Evolutionary conservation across 1,139 yeast species (phyloP).

Genomic region (Saccharomyces hybrid): DNA sequence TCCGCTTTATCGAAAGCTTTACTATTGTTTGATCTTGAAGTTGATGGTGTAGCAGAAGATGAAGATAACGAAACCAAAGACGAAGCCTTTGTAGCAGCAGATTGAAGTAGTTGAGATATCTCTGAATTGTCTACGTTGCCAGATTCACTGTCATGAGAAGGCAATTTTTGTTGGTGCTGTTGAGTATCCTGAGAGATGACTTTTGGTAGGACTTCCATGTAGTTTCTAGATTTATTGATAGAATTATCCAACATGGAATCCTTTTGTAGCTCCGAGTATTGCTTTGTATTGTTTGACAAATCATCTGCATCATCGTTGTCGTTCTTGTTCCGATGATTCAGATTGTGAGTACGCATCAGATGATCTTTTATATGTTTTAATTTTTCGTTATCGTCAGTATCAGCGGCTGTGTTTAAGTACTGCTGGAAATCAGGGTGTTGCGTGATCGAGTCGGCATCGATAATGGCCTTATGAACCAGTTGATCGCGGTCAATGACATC

Average conservation of each 20-base stretch:
- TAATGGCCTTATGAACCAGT: constrained; percentile 57
- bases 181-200: constrained; percentile 18
- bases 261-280: not conserved
- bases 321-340: not conserved
- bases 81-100: constrained; percentile 30
- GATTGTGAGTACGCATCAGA: not conserved
- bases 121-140: not conserved
- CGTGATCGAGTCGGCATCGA: constrained; percentile 58
- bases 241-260: not conserved
- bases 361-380: not conserved
- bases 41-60: constrained; percentile 7
- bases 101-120: constrained; percentile 16
- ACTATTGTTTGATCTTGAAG: constrained; percentile 28
- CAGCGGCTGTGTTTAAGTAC: constrained; percentile 34
- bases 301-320: not conserved
- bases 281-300: not conserved
- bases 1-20: constrained; percentile 44
- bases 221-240: not conserved
- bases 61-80: constrained; percentile 13
- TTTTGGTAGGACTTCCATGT: constrained; percentile 4
- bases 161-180: not conserved
- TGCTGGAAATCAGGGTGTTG: constrained; percentile 43
- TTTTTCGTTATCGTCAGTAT: constrained; percentile 3
- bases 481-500: constrained; percentile 42
- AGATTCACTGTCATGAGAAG: constrained; percentile 1